Evolutionary conservation across 768 basidiomycete genomes (phyloP).

Genomic region (Macrolepiota albuminosa): DNA sequence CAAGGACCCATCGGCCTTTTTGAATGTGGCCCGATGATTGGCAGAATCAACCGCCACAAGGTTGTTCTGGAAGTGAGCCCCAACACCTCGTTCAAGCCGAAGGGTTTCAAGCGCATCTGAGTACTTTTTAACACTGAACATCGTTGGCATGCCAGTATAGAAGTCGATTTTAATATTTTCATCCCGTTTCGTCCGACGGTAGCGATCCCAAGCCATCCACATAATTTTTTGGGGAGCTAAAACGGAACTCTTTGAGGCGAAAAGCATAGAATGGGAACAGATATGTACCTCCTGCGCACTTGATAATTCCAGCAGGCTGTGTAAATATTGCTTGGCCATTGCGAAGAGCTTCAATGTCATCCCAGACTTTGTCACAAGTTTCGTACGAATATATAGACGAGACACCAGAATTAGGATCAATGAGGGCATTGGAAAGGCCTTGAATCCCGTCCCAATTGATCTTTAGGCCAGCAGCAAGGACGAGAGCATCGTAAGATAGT

Average conservation of each 20-base stretch:
- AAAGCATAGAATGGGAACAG: background rate
- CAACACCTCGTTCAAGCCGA: constrained; percentile 73
- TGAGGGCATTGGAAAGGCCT: constrained; percentile 72
- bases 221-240: constrained; percentile 87
- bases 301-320: constrained; percentile 88
- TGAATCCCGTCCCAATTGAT: constrained; percentile 76
- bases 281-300: constrained; percentile 80
- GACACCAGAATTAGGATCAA: constrained; percentile 74
- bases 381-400: constrained; percentile 91
- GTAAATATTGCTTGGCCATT: constrained; percentile 89
- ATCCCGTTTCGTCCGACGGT: constrained; percentile 52
- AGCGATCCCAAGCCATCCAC: constrained; percentile 96
- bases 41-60: constrained; percentile 66
- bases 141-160: constrained; percentile 87
- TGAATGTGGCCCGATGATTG: constrained; percentile 83
- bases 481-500: constrained; percentile 77
- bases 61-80: constrained; percentile 80
- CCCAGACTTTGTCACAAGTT: constrained; percentile 87
- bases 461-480: constrained; percentile 87
- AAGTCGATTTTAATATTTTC: constrained; percentile 67
- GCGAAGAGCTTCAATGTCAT: constrained; percentile 70
- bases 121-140: constrained; percentile 98
- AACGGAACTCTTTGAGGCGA: background rate
- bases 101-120: constrained; percentile 79
- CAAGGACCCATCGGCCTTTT: constrained; percentile 64